phyloP scores from a whole-genome alignment of 129 eudicot genomes.

The Dittrichia graveolens region DNA sequence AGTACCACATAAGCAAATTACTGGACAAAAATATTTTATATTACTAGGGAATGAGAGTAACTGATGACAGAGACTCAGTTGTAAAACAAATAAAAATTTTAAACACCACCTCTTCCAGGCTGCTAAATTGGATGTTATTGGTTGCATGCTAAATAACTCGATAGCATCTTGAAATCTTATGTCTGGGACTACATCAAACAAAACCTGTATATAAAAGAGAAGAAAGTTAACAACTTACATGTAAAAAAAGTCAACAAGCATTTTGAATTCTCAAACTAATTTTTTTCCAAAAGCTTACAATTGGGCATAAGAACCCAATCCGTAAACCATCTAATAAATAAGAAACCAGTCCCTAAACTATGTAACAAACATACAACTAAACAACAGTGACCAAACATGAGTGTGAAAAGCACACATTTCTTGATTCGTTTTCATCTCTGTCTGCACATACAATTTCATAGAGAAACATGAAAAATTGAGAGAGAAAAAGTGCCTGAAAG shows the following conservation, averaged over 20 bases:
- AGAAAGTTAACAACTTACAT: conserved; percentile 7
- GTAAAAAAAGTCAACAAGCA: conserved; percentile 10
- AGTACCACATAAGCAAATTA: not conserved
- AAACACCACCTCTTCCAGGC: conserved; percentile 84
- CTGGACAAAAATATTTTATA: conserved; percentile 3
- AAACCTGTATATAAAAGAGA: conserved; percentile 51
- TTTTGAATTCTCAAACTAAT: not conserved
- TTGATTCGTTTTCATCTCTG: conserved; percentile 8
- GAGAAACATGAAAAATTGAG: conserved; percentile 8
- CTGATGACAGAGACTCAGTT: conserved; percentile 15
- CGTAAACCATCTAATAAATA: too few relatives aligned
- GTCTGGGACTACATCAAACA: conserved; percentile 91
- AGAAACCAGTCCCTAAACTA: too few relatives aligned
- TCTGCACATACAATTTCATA: conserved; percentile 13
- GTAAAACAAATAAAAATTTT: conserved; percentile 1
- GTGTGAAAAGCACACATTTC: conserved; percentile 16
- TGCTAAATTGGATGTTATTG: conserved; percentile 75
- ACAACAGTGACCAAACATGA: conserved; percentile 9
- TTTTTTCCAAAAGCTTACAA: conserved; percentile 21
- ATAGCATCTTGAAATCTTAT: conserved; percentile 87
- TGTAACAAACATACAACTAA: too few relatives aligned
- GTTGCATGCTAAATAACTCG: conserved; percentile 94
- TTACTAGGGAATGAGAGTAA: not conserved
- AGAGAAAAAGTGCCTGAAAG: not conserved
- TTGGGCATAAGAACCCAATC: not conserved